A percentile compares a stretch with the other conserved stretches of the same genome.
Conservation (phyloP, 257 asterid genomes). For the Solanum sitiens region DNA sequence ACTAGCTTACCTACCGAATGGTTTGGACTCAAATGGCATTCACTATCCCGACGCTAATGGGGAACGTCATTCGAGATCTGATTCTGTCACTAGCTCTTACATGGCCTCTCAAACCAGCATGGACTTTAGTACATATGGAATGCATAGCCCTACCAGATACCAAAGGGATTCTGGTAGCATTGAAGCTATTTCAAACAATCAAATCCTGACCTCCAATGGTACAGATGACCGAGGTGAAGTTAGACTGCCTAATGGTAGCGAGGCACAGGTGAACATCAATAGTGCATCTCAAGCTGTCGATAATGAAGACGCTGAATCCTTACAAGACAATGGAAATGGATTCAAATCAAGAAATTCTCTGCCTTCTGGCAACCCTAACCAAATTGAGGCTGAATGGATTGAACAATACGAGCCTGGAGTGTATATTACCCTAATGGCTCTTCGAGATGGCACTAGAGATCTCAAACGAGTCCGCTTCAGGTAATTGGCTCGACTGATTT, state of each 20-base stretch:
- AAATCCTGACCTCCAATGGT: conserved; percentile 24
- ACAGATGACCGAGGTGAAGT: conserved; percentile 23
- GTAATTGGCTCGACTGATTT: conserved; percentile 17
- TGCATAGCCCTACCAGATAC: conserved; percentile 6
- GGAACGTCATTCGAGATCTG: conserved; percentile 41
- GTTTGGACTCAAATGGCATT: conserved; percentile 45
- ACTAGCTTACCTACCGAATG: conserved; percentile 54
- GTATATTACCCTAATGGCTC: conserved; percentile 79
- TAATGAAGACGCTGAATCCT: conserved; percentile 21
- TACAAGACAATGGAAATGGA: conserved; percentile 35
- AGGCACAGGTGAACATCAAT: conserved; percentile 25
- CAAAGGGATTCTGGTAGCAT: conserved; percentile 19
- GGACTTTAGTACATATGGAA: conserved; percentile 30
- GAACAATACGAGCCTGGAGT: conserved; percentile 94
- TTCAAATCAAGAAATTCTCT: conserved; percentile 34
- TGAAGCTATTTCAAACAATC: conserved; percentile 23
- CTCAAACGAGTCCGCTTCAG: conserved; percentile 98
- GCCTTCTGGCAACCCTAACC: conserved; percentile 41
- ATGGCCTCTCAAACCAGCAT: conserved; percentile 27
- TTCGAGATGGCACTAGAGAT: conserved; percentile 87
- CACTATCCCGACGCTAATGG: conserved; percentile 32
- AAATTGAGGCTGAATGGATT: conserved; percentile 85
- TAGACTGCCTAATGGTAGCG: conserved; percentile 42
- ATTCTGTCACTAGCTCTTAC: conserved; percentile 21
- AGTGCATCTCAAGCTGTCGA: conserved; percentile 38